Conservation (phyloP, 1,284 basidiomycete genomes). For the Fistulinella cinereoalba region DNA sequence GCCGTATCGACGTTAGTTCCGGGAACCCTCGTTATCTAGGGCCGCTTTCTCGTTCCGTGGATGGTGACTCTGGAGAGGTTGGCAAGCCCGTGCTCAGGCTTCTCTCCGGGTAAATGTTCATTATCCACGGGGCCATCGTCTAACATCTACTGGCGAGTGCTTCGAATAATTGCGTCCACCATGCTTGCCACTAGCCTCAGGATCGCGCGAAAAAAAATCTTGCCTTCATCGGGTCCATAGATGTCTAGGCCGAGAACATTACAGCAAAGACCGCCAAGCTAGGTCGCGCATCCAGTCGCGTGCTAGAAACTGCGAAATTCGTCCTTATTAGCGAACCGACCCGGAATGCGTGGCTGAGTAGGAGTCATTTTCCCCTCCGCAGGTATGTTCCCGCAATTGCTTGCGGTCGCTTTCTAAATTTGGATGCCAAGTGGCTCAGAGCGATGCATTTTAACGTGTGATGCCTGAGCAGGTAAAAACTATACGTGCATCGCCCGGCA, state of each 20-base stretch:
- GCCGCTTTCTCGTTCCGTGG: too few relatives aligned
- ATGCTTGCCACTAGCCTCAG: not conserved
- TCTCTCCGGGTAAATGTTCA: too few relatives aligned
- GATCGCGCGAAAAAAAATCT: not conserved
- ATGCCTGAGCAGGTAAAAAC: not conserved
- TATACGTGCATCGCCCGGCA: conserved; percentile 2
- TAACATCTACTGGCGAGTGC: too few relatives aligned
- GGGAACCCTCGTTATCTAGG: too few relatives aligned
- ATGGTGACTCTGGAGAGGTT: too few relatives aligned
- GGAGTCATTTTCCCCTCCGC: not conserved
- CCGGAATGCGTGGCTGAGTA: not conserved
- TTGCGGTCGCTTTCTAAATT: conserved; percentile 1
- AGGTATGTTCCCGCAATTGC: not conserved
- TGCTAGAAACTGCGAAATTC: not conserved
- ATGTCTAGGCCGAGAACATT: not conserved
- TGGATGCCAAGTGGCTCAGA: not conserved
- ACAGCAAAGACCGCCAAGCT: conserved; percentile 3
- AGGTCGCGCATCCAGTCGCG: not conserved
- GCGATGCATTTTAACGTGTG: conserved; percentile 6
- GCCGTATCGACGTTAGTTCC: too few relatives aligned
- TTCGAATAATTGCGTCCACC: too few relatives aligned
- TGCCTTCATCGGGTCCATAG: not conserved
- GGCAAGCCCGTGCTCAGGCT: too few relatives aligned
- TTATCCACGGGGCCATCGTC: not conserved
- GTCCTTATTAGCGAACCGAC: not conserved